Base-by-base conservation (phyloP, 768 basidiomycete species). In the Phaffia tasmanica region DNA sequence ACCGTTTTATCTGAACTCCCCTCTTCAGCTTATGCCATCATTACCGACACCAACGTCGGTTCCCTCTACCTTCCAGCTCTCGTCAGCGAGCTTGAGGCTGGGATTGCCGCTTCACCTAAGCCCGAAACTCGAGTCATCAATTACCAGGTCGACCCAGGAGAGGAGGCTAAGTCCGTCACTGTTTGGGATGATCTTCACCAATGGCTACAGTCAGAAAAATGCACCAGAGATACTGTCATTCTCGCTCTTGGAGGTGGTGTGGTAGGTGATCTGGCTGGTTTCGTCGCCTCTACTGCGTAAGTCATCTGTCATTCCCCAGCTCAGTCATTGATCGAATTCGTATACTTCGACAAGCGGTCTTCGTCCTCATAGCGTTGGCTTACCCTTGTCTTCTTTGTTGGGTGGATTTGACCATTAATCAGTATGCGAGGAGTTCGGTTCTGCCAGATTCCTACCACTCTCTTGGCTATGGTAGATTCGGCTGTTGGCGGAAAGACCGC, bases 381-480 rank as follows among this genome's bases (percentile, higher is more conserved):
- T 55, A n/a, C 23, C 5, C 14, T 11, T 57, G 29, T 49, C 5
- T 21, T 59, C 62, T 42, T n/a, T 53, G 18, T 32, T 21, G 16
- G 23, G 25, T n/a, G 23, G 30, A n/a, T 53, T 56, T 8, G 62
- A 57, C 3, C 64, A 48, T 27, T 54, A 51, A 54, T 1, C 70
- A 94, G 92, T 79, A 99, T 99, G 95, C 87, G 95, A 62, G 95
- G 95, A 8, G 84, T 98, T 27, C 88, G 87, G 64, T 88, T 94
- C 77, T 86, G 89, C 25, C 95, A 99, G 78, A 88, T 99, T 64
- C 95, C 95, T 0, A 97, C 95, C 0, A 95, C 93, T 0, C 81
- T 99, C 1, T 82, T 99, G 67, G 91, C 93, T 7, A 99, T 99
- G 95, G 95, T 99, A 27, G 95, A 99, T 77, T 97, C 93, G 0